Evolutionary conservation across 106 monocot species (phyloP).

Genomic region (Allium sativum): DNA sequence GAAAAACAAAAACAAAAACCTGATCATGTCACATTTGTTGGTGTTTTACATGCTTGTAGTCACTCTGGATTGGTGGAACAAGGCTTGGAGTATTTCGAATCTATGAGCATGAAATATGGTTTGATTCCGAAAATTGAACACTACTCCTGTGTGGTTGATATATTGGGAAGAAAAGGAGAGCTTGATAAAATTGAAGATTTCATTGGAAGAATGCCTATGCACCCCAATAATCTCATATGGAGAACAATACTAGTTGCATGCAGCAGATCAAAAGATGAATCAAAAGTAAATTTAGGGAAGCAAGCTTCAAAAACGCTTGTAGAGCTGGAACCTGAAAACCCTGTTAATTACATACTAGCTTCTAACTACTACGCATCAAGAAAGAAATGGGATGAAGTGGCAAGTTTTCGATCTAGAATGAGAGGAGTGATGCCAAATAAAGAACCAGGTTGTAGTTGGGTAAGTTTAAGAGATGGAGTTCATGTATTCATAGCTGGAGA

Average conservation of each 20-base stretch:
- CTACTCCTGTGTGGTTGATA: conserved; percentile 68
- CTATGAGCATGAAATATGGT: conserved; percentile 35
- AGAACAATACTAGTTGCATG: conserved; percentile 74
- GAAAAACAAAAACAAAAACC: conserved; percentile 20
- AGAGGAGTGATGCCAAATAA: conserved; percentile 29
- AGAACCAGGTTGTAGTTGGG: conserved; percentile 88
- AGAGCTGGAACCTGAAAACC: conserved; percentile 77
- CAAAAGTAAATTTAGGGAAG: conserved; percentile 24
- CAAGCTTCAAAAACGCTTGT: conserved; percentile 62
- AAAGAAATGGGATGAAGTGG: conserved; percentile 67
- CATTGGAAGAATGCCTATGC: conserved; percentile 48
- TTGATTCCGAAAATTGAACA: conserved; percentile 58
- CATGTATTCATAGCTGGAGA: conserved; percentile 71
- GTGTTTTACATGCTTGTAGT: conserved; percentile 75
- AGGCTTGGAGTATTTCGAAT: conserved; percentile 48
- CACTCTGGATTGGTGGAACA: conserved; percentile 68
- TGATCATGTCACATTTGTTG: conserved; percentile 68
- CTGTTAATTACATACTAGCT: conserved; percentile 72
- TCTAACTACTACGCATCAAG: conserved; percentile 56
- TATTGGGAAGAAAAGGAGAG: conserved; percentile 55
- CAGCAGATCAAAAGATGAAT: conserved; percentile 35
- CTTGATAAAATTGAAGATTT: conserved; percentile 53
- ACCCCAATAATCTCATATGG: conserved; percentile 67
- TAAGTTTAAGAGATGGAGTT: conserved; percentile 52
- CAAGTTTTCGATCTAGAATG: conserved; percentile 35